Evolutionary conservation across 345 rosid genomes (phyloP), one percentile per base, ranked within the genome.

Genomic region (Arabis hirsuta): DNA sequence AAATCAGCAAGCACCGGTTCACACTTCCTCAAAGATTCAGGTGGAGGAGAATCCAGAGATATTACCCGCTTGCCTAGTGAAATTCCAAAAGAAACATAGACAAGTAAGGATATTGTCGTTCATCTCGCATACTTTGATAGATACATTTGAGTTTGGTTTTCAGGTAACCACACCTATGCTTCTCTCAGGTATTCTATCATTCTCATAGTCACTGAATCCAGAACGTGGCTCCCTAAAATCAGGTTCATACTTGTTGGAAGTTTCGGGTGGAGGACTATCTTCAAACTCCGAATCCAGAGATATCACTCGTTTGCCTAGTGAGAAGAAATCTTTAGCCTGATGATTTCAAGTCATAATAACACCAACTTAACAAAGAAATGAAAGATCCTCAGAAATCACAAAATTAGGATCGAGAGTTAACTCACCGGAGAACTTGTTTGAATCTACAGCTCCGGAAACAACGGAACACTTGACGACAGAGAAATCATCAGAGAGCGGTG

Each of bases 251-350:
- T 68, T 79, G 73, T 76, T 47, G 68, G 55, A 65, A 27, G 69
- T 72, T 69, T 77, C 78, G 69, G 64, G 76, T 65, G 10, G 57
- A 57, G 63, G 73, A 64, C 69, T 73, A 22, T 73, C 71, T 58
- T 91, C 96, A 57, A 91, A 85, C 72, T 88, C 96, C 54, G 91
- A 84, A 67, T 88, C 96, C 78, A 94, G 78, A 74, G 86, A 81
- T 60, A 89, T 76, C 59, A 84, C 58, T 50, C 87, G 77, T 69
- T 80, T 81, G 34, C 82, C 96, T 89, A 80, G 67, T 75, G 22
- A 58, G 24, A 22, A 22, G 24, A 22, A 22, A 22, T 22, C 24
- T 22, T 22, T 22, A 22, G 24, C 24, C n/a, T n/a, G n/a, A n/a
- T n/a, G n/a, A n/a, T n/a, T n/a, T n/a, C n/a, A n/a, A n/a, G n/a